Evolutionary conservation across 495 filamentous ascomycete species (phyloP).

Genomic region (Tuber calosporum): DNA sequence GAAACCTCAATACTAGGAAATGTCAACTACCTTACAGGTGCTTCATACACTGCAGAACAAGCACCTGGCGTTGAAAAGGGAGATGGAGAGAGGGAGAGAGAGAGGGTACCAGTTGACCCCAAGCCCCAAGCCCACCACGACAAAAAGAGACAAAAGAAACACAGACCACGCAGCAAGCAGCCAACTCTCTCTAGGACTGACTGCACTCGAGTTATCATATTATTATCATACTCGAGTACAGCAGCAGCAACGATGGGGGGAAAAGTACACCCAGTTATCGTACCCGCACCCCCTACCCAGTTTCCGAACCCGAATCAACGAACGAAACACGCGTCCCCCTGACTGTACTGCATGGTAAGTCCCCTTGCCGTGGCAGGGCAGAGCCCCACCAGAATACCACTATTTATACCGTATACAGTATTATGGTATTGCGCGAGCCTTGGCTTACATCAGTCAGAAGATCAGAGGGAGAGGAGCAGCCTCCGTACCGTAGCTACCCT

Average conservation of each 20-base stretch:
- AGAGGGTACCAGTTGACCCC: background rate
- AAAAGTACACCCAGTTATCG: background rate
- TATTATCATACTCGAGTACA: too few species aligned
- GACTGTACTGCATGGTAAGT: background rate
- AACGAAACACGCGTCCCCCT: conserved; percentile 35
- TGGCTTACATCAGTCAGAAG: conserved; percentile 1
- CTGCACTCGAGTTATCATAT: too few species aligned
- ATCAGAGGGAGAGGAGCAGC: background rate
- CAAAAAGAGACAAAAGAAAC: background rate
- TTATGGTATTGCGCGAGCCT: background rate
- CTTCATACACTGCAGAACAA: too few species aligned
- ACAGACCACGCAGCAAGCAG: background rate
- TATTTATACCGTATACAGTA: too few species aligned
- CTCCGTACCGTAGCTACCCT: background rate
- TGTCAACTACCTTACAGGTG: background rate
- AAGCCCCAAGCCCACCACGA: background rate
- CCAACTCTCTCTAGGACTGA: background rate
- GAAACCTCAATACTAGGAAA: background rate
- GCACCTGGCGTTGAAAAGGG: background rate
- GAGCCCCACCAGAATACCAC: too few species aligned
- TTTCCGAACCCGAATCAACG: background rate
- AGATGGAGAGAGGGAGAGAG: background rate
- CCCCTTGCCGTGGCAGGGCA: too few species aligned
- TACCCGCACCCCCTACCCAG: too few species aligned
- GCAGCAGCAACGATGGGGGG: too few species aligned